A percentile compares a stretch with the other conserved stretches of the same genome.
These are phyloP conservation scores for Metschnikowia lunata DNA, from an alignment of 805 yeast species.

Conservation along the genomic window DNA sequence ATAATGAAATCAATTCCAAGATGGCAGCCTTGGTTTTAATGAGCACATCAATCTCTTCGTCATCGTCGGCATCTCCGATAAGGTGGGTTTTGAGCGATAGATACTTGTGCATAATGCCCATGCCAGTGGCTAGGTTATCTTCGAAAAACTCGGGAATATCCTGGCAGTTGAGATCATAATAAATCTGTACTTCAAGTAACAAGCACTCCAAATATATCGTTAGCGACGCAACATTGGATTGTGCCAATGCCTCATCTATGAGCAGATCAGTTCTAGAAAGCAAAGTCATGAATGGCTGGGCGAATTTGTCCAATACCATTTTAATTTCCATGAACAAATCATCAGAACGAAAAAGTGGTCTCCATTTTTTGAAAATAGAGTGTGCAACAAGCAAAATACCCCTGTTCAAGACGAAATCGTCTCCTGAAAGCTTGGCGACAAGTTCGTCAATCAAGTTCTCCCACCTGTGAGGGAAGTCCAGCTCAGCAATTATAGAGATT, in stretches of 20 bases:
- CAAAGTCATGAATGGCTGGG: slow-evolving; percentile 70
- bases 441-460: slow-evolving; percentile 68
- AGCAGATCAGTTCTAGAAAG: slow-evolving; percentile 62
- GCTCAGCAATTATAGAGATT: slow-evolving; percentile 86
- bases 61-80: slow-evolving; percentile 50
- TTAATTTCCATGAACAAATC: slow-evolving; percentile 83
- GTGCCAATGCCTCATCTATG: slow-evolving; percentile 43
- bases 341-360: slow-evolving; percentile 89
- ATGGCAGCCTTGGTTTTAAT: slow-evolving; percentile 76
- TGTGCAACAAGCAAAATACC: slow-evolving; percentile 92
- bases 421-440: slow-evolving; percentile 56
- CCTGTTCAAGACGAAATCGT: slow-evolving; percentile 70
- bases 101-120: slow-evolving; percentile 80
- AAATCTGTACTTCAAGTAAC: slow-evolving; percentile 69
- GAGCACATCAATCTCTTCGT: slow-evolving; percentile 63
- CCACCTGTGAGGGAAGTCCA: slow-evolving; percentile 95
- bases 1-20: slow-evolving; percentile 79
- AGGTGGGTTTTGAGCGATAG: slow-evolving; percentile 55
- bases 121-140: slow-evolving; percentile 73
- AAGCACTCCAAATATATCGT: slow-evolving; percentile 63
- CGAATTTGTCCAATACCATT: slow-evolving; percentile 79
- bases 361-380: slow-evolving; percentile 94
- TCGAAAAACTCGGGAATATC: slow-evolving; percentile 98
- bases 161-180: slow-evolving; percentile 92
- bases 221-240: slow-evolving; percentile 47